Percentiles rank a stretch among this genome's conserved stretches.
Evolutionary conservation across 768 basidiomycete species (phyloP).

Genomic region (Xerocomus brunneocitrinus): DNA sequence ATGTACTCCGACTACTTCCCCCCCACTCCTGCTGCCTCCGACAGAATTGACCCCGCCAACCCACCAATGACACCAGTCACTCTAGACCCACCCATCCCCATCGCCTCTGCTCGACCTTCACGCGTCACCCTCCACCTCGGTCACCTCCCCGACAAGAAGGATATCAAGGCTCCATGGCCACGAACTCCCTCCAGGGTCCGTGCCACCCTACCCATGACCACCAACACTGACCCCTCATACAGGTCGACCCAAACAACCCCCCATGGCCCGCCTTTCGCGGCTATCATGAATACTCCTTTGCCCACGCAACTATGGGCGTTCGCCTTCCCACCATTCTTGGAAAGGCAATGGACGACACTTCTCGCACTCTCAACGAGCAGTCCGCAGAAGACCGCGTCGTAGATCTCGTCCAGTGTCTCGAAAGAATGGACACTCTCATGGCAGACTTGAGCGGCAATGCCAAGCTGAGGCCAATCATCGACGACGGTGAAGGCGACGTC

Average conservation of each 20-base stretch:
- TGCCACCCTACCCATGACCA: constrained; percentile 12
- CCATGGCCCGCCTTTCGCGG: constrained; percentile 80
- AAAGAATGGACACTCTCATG: constrained; percentile 89
- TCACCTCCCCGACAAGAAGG: constrained; percentile 68
- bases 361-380: constrained; percentile 83
- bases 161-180: constrained; percentile 69
- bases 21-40: constrained; percentile 27
- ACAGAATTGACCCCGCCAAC: constrained; percentile 7
- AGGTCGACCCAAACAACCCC: constrained; percentile 82
- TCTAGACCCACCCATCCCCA: background rate
- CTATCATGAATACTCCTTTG: constrained; percentile 79
- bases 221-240: background rate
- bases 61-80: constrained; percentile 6
- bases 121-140: constrained; percentile 70
- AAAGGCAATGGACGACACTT: constrained; percentile 91
- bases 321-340: constrained; percentile 92
- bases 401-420: constrained; percentile 82
- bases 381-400: constrained; percentile 77
- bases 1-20: constrained; percentile 23
- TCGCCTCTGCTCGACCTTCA: constrained; percentile 38
- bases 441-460: constrained; percentile 78
- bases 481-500: constrained; percentile 89
- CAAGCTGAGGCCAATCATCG: constrained; percentile 81
- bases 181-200: constrained; percentile 65
- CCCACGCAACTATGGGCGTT: constrained; percentile 93